Evolutionary conservation across 768 basidiomycete species (phyloP), one percentile per base, ranked within the genome.

Genomic region (Amanita fuliginea): DNA sequence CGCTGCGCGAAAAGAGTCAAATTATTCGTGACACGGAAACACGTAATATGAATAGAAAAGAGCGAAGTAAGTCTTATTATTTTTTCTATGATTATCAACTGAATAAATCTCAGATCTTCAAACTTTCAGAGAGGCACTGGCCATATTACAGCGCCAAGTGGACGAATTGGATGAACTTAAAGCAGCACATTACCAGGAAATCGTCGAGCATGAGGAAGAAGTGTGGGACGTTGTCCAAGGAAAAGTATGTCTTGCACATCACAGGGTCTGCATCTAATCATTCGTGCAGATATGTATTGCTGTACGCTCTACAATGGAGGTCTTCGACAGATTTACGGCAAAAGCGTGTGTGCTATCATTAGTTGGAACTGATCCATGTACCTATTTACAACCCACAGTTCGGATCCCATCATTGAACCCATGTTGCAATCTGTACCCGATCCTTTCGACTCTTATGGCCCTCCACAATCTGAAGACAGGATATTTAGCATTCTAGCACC

Each of bases 401-500:
- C 87, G 53, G 93, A 97, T 64, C 87, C 90, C 24, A 74, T 89
- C 36, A 80, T 97, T 49, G 92, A 97, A 61, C 86, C 86, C 1
- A 86, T 97, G 80, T 70, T 97, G 2, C 83, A 90, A 64, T 77
- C 85, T 6, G 76, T 94, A 42, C 92, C 92, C 16, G 93, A 96
- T 62, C 89, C 93, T 28, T 95, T 95, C 54, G 92, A 95, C 55
- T 78, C 89, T 0, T 95, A 95, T 58, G 90, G 89, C 3, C 86
- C 87, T 18, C 83, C 86, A 2, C 87, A 85, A 57, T 73, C 86
- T 36, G 88, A 93, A 62, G 85, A 92, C 58, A 84, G 91, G 60
- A 93, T 96, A 55, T 95, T 95, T 67, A 89, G 81, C 60, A 94
- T 96, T 53, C 75, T 97, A 1, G 82, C 90, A 4, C 93, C 94